Percentiles rank a stretch among this genome's conserved stretches.
Conservation (phyloP, 2,329 filamentous ascomycete genomes). For the Claviceps fusiformis region DNA sequence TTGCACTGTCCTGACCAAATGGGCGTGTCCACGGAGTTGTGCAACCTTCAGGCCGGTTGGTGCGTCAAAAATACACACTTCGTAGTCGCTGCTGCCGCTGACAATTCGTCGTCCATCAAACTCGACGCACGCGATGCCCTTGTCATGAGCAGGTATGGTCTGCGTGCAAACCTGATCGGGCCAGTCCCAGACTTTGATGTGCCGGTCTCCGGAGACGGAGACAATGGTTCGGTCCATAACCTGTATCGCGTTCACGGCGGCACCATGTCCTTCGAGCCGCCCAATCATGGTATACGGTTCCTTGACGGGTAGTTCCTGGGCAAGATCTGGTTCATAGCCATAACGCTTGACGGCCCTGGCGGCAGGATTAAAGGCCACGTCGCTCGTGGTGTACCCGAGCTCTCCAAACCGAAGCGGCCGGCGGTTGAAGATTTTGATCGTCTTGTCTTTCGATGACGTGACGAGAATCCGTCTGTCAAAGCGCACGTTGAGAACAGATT, state of each 20-base stretch:
- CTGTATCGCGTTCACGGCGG: conserved; percentile 93
- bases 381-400: conserved; percentile 33
- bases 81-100: conserved; percentile 90
- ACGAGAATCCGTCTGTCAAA: conserved; percentile 88
- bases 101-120: conserved; percentile 90
- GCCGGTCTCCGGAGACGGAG: conserved; percentile 85
- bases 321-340: conserved; percentile 35
- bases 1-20: conserved; percentile 86
- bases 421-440: conserved; percentile 93
- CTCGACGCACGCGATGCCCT: conserved; percentile 95
- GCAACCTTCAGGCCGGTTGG: conserved; percentile 79
- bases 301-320: conserved; percentile 34
- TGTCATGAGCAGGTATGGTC: conserved; percentile 75
- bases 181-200: conserved; percentile 92
- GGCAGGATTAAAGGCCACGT: conserved; percentile 35
- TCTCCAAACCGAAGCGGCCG: conserved; percentile 49
- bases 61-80: conserved; percentile 88
- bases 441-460: conserved; percentile 94
- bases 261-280: conserved; percentile 68
- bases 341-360: conserved; percentile 38
- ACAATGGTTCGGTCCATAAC: conserved; percentile 77
- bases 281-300: conserved; percentile 66
- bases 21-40: conserved; percentile 66
- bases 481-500: conserved; percentile 85
- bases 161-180: conserved; percentile 61